Conservation (phyloP, 352 stramenopile species). For the Pythium rhizo-oryzae region DNA sequence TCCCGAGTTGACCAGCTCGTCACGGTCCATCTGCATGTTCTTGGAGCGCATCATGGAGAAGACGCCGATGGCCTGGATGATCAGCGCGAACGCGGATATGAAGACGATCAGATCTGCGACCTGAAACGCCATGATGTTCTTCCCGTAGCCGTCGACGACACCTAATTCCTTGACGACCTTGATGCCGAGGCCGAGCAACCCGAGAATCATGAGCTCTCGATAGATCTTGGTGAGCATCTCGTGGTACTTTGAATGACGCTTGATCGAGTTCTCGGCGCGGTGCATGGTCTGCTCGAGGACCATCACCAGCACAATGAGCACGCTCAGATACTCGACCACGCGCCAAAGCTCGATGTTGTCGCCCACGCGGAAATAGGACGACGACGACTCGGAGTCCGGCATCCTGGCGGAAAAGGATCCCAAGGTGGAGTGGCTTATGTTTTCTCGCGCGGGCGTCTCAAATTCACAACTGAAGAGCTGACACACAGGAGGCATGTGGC, state of each 20-base stretch:
- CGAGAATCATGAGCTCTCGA: slow-evolving; percentile 30
- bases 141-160: slow-evolving; percentile 16
- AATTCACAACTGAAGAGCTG: too few species aligned
- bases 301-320: slow-evolving; percentile 52
- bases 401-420: background rate
- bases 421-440: too few species aligned
- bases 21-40: slow-evolving; percentile 32
- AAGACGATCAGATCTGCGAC: slow-evolving; percentile 41
- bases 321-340: slow-evolving; percentile 44
- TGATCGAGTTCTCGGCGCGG: slow-evolving; percentile 45
- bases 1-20: too few species aligned
- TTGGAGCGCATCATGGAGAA: slow-evolving; percentile 31
- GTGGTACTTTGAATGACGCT: slow-evolving; percentile 57
- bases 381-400: slow-evolving; percentile 22
- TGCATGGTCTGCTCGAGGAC: slow-evolving; percentile 56
- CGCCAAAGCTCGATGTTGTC: slow-evolving; percentile 58
- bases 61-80: slow-evolving; percentile 35
- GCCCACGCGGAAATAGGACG: slow-evolving; percentile 56
- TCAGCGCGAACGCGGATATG: slow-evolving; percentile 33
- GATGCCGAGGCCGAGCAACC: slow-evolving; percentile 37
- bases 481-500: too few species aligned
- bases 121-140: slow-evolving; percentile 36
- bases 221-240: slow-evolving; percentile 64
- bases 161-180: slow-evolving; percentile 36
- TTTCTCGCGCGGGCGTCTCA: too few species aligned